Evolutionary conservation across 768 basidiomycete genomes (phyloP), one percentile per base, ranked within the genome.

Genomic region (Candolleomyces aberdarensis): DNA sequence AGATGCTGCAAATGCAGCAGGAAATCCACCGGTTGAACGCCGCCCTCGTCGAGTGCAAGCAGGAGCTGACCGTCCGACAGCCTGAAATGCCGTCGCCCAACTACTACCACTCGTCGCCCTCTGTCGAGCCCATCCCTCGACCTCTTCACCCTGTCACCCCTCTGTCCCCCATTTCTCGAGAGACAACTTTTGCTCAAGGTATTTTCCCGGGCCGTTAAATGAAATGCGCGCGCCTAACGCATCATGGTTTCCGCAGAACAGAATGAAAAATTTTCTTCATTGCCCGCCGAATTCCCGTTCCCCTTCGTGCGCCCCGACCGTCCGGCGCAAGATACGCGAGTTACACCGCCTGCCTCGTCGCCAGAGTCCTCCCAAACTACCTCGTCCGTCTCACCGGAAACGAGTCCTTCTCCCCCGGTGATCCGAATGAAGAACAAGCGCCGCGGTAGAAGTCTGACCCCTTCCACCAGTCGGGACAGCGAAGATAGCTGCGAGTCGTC

Each of bases 161-260:
- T 14, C 68, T 76, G 39, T 78, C 80, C 2, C 77, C 80, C 15
- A 64, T 73, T 11, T 71, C 72, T 48, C 76, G 75, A 43, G 63
- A 74, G 15, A 68, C 73, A 31, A 61, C 67, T 17, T 78, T 78
- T 64, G 67, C 77, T 14, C 74, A 78, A 65, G 78, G 76, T 53
- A 53, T 31, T 22, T 32, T 5, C 10, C 17, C 17, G 8, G 26
- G 15, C 52, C 7, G 32, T 53, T 15, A 31, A n/a, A 31, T 53
- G 26, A 53, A 31, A 32, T 53, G 13, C 19, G 26, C 32, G 32
- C 32, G 14, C 4, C 54, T 56, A 22, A 56, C 40, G n/a, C 20
- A 14, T 7, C 9, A 51, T 56, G 20, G 36, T n/a, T 32, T 4
- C 17, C 46, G 32, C 14, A n/a, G 26, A 39, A 17, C 39, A 56